Evolutionary conservation across 345 rosid species (phyloP), one percentile per base, ranked within the genome.

Genomic region (Pelargonium nanum): DNA sequence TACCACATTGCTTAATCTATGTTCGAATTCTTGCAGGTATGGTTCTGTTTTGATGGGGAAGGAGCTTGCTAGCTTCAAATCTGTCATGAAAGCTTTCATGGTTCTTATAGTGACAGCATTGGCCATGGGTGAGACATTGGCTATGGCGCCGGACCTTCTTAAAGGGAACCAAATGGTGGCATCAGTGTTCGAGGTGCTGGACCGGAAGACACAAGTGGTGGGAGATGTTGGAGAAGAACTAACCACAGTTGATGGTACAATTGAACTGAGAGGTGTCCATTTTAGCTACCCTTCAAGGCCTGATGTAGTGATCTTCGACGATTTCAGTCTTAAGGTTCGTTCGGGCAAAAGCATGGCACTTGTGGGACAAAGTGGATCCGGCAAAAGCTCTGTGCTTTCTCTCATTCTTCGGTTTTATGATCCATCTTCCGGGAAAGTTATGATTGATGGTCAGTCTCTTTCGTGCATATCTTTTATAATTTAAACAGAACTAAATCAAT

Each of bases 101-200:
- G 96, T 92, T 69, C 69, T 92, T 80, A 92, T 92, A 19, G 89
- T 92, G 28, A 89, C 97, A 0, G 98, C 98, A 15, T 72, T 92
- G 72, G 98, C 94, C 56, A 92, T 92, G 98, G 98, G 98, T 32
- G 98, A 87, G 68, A 85, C 93, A 19, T 69, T 92, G 70, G 98
- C 96, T 30, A 51, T 89, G 75, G 83, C 91, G 6, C 99, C 97
- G 0, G 97, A 92, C 75, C 79, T 92, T 57, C 66, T 92, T 2
- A 92, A 89, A 80, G 98, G 98, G 62, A 87, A 92, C 78, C 98
- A 92, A 62, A 92, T 89, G 99, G 88, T 79, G 48, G 85, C 96
- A 19, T 89, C 97, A 0, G 88, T 89, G 17, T 87, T 92, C 24
- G 99, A 92, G 65, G 64, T 92, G 16, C 58, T 87, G 60, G 99